Percentiles rank a stretch among this genome's conserved stretches.
Conservation (phyloP, 495 filamentous ascomycete genomes). For the Penicillium ochrochloron region DNA sequence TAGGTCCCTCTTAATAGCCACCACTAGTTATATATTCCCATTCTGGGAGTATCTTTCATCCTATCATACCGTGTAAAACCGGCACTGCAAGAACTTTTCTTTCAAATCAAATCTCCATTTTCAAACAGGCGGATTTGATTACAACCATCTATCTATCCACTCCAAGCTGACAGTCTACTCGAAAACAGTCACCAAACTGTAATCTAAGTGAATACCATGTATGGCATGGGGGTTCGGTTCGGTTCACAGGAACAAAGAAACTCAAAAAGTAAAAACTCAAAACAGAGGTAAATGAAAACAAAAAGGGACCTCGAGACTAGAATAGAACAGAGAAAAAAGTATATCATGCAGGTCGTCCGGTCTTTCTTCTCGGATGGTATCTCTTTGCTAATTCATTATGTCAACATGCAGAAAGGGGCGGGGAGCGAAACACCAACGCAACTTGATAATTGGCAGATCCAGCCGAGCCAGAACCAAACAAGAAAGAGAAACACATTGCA, state of each 20-base stretch:
- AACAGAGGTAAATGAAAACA: conserved; percentile 9
- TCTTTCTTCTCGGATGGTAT: conserved; percentile 30
- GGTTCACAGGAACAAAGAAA: not conserved
- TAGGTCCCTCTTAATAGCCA: not conserved
- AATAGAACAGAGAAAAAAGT: conserved; percentile 13
- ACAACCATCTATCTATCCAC: conserved; percentile 15
- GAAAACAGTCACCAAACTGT: not conserved
- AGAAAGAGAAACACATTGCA: conserved; percentile 11
- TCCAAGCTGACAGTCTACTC: conserved; percentile 3
- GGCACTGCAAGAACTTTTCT: not conserved
- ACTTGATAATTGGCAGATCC: conserved; percentile 9
- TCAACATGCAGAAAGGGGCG: conserved; percentile 25
- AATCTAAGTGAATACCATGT: not conserved
- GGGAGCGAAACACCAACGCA: conserved; percentile 12
- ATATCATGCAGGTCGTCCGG: conserved; percentile 22
- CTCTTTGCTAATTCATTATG: conserved; percentile 35
- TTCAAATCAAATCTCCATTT: conserved; percentile 7
- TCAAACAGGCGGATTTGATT: not conserved
- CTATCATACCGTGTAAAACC: not conserved
- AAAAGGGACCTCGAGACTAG: conserved; percentile 1
- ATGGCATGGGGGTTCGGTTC: not conserved
- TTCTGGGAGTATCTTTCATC: not conserved
- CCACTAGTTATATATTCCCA: not conserved
- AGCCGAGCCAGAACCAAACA: conserved; percentile 16
- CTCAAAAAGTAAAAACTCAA: not conserved